A percentile compares a stretch with the other conserved stretches of the same genome.
Conservation (phyloP, 2,329 filamentous ascomycete species). For the Neophaeococcomyces mojaviensis region DNA sequence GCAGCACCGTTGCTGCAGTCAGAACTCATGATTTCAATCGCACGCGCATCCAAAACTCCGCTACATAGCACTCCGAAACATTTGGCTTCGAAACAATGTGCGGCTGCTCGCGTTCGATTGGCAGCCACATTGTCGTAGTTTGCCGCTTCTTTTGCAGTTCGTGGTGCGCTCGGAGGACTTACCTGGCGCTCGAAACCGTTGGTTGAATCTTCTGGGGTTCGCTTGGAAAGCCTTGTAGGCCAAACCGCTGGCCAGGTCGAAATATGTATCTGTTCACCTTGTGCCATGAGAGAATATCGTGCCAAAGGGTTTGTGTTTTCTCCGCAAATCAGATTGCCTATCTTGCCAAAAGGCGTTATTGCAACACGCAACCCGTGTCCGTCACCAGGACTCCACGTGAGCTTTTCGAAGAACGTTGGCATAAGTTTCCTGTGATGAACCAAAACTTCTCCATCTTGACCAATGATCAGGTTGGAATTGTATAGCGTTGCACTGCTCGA, state of each 20-base stretch:
- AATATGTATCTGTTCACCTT: conserved; percentile 50
- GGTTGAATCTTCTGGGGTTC: too few species aligned
- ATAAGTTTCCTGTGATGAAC: conserved; percentile 49
- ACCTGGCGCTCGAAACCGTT: too few species aligned
- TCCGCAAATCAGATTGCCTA: conserved; percentile 48
- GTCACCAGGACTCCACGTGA: conserved; percentile 48
- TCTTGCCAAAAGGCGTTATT: conserved; percentile 40
- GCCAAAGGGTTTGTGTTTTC: conserved; percentile 54
- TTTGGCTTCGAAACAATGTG: conserved; percentile 53
- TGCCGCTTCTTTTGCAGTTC: conserved; percentile 2
- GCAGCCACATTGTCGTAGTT: conserved; percentile 50
- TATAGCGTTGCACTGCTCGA: conserved; percentile 42
- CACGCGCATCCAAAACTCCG: conserved; percentile 35
- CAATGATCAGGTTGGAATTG: conserved; percentile 47
- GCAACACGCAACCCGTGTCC: conserved; percentile 43
- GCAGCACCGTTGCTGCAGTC: conserved; percentile 20
- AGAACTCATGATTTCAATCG: conserved; percentile 29
- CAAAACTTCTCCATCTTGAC: conserved; percentile 36
- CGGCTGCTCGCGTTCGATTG: conserved; percentile 46
- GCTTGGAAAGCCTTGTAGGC: conserved; percentile 43
- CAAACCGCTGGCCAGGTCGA: conserved; percentile 50
- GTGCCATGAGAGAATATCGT: conserved; percentile 45
- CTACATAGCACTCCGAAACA: conserved; percentile 48
- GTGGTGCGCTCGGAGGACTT: too few species aligned
- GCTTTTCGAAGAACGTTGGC: conserved; percentile 51